Percentiles rank a stretch among this genome's conserved stretches.
phyloP scores from a whole-genome alignment of 805 yeast species.

The Saturnispora diversa region DNA sequence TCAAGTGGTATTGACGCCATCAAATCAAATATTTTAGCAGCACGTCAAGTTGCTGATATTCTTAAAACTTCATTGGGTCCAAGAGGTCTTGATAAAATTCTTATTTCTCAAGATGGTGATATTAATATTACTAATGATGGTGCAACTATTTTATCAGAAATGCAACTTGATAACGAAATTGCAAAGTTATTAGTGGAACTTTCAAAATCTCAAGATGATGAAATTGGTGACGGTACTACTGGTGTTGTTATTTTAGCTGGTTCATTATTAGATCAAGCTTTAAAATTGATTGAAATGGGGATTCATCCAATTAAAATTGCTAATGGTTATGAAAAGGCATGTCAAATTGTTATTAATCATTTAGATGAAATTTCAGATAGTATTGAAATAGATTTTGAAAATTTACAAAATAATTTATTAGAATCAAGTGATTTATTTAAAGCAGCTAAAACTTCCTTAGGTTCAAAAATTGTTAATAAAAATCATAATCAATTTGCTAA shows the following conservation, averaged over 20 bases:
- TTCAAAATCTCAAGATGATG: constrained; percentile 93
- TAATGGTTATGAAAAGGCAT: constrained; percentile 95
- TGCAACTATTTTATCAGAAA: constrained; percentile 90
- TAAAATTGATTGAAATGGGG: constrained; percentile 90
- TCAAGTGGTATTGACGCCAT: constrained; percentile 74
- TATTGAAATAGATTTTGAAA: constrained; percentile 26
- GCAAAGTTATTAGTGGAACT: constrained; percentile 93
- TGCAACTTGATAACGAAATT: constrained; percentile 93
- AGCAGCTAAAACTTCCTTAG: constrained; percentile 92
- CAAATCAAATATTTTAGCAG: constrained; percentile 86
- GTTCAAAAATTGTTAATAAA: constrained; percentile 92
- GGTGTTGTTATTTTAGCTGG: constrained; percentile 97
- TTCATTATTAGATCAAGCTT: constrained; percentile 88
- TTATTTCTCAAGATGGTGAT: constrained; percentile 93
- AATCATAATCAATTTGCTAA: constrained; percentile 88
- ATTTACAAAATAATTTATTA: constrained; percentile 24
- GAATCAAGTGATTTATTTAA: constrained; percentile 56
- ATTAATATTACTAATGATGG: constrained; percentile 98
- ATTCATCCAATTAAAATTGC: constrained; percentile 96
- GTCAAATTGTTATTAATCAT: constrained; percentile 76
- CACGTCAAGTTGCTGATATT: constrained; percentile 87
- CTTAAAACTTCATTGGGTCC: constrained; percentile 94
- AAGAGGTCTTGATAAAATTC: constrained; percentile 94
- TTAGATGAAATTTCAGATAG: constrained; percentile 56
- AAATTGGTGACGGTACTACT: constrained; percentile 98